Evolutionary conservation across 345 rosid genomes (phyloP).

Genomic region (Lepidium didymum): DNA sequence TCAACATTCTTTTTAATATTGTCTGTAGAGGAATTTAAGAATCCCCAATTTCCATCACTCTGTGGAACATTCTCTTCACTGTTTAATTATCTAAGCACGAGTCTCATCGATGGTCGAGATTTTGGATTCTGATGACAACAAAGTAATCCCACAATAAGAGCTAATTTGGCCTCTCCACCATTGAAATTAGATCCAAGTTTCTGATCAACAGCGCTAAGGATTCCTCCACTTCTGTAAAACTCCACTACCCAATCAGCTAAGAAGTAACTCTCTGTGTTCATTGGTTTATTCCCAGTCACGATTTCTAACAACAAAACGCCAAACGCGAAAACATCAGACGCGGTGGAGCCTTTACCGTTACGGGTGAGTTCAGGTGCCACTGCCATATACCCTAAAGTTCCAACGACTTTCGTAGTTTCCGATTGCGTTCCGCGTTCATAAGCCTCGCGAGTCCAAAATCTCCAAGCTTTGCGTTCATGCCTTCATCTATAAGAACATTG

Average conservation of each 20-base stretch:
- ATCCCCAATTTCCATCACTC: conserved; percentile 7
- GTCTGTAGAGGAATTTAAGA: neutral
- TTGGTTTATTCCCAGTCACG: conserved; percentile 38
- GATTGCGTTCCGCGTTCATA: conserved; percentile 42
- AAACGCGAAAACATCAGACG: conserved; percentile 55
- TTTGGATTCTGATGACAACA: conserved; percentile 22
- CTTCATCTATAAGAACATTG: conserved; percentile 23
- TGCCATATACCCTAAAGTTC: conserved; percentile 63
- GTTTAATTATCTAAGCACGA: conserved; percentile 18
- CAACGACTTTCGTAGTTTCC: conserved; percentile 44
- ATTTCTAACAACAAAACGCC: conserved; percentile 51
- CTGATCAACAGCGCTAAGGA: conserved; percentile 38
- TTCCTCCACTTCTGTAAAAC: conserved; percentile 24
- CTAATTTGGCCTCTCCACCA: conserved; percentile 14
- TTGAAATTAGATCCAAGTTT: conserved; percentile 24
- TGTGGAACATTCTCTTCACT: conserved; percentile 19
- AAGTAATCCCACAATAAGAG: conserved; percentile 15
- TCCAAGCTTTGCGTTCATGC: conserved; percentile 34
- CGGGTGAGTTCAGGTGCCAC: conserved; percentile 57
- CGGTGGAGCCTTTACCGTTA: conserved; percentile 42
- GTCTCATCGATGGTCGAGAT: conserved; percentile 21
- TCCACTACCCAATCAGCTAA: conserved; percentile 49
- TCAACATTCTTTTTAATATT: neutral
- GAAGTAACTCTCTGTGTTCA: conserved; percentile 21
- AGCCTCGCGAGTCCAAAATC: conserved; percentile 65